Evolutionary conservation across 163 green algal species (phyloP).

Genomic region (Scenedesmus sp.): DNA sequence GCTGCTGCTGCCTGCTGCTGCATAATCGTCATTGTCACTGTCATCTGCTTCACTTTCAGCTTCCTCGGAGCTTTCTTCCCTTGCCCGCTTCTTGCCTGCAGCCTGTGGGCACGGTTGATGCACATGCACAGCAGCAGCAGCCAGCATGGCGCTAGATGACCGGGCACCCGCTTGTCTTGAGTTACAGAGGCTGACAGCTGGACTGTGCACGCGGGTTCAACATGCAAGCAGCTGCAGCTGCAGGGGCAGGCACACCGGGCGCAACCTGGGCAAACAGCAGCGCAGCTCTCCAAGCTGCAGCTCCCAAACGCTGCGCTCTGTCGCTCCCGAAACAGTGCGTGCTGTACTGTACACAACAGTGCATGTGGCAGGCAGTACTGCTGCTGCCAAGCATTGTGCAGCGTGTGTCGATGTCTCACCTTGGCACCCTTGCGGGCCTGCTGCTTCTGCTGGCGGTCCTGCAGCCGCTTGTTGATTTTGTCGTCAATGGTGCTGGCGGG

Average conservation of each 20-base stretch:
- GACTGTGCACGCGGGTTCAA: too few species aligned
- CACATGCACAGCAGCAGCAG: too few species aligned
- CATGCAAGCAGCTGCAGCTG: neutral
- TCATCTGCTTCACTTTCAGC: neutral
- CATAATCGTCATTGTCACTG: slow-evolving; percentile 48
- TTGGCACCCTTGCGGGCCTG: neutral
- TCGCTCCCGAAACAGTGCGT: too few species aligned
- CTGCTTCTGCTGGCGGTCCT: slow-evolving; percentile 23
- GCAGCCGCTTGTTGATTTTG: slow-evolving; percentile 80
- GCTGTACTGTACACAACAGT: too few species aligned
- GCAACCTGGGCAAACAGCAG: neutral
- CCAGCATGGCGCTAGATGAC: too few species aligned
- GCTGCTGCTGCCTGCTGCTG: slow-evolving; percentile 47
- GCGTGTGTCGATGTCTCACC: too few species aligned
- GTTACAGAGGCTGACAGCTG: too few species aligned
- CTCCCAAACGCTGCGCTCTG: too few species aligned
- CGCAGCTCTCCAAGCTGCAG: too few species aligned
- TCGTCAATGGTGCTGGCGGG: slow-evolving; percentile 79
- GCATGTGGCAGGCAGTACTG: neutral
- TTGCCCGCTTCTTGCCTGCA: slow-evolving; percentile 25
- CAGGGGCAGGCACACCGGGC: neutral
- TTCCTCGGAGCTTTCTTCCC: slow-evolving; percentile 27
- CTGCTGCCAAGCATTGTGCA: neutral
- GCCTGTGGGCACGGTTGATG: neutral
- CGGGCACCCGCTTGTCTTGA: too few species aligned